Conservation (phyloP, 106 monocot genomes). For the Cymbidium sinense region DNA sequence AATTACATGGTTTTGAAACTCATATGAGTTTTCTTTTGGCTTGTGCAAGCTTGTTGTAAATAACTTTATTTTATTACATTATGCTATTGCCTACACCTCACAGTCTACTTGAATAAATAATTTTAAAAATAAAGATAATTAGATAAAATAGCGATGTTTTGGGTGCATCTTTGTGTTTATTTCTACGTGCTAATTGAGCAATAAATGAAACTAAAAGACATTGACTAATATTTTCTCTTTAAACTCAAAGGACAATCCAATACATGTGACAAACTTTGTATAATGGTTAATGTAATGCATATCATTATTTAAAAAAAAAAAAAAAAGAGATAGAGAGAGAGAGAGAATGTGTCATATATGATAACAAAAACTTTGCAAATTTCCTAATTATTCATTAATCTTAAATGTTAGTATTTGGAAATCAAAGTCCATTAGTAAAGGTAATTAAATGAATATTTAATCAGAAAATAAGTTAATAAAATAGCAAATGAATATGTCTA, state of each 20-base stretch:
- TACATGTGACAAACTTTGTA: not conserved
- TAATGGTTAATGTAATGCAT: not conserved
- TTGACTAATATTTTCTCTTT: no score
- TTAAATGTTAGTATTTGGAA: not conserved
- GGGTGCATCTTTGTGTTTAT: not conserved
- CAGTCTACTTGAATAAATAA: not conserved
- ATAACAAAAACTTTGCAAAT: not conserved
- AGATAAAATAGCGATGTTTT: slow-evolving; percentile 4
- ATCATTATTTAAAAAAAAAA: not conserved
- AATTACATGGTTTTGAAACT: no score
- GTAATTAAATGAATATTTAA: no score
- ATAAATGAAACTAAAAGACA: not conserved
- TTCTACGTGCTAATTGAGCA: not conserved
- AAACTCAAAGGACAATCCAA: not conserved
- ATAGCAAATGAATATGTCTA: no score
- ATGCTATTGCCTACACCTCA: not conserved
- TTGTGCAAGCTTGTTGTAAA: not conserved
- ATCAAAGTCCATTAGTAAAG: not conserved
- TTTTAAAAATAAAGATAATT: not conserved
- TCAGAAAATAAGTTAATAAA: no score
- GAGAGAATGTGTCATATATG: not conserved
- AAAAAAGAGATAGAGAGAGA: not conserved
- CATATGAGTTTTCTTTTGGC: not conserved
- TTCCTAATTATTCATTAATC: not conserved
- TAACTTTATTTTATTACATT: not conserved